These are phyloP conservation scores for Colletotrichum coccodes DNA, from an alignment of 2,329 filamentous ascomycete genomes.

Conservation along the genomic window DNA sequence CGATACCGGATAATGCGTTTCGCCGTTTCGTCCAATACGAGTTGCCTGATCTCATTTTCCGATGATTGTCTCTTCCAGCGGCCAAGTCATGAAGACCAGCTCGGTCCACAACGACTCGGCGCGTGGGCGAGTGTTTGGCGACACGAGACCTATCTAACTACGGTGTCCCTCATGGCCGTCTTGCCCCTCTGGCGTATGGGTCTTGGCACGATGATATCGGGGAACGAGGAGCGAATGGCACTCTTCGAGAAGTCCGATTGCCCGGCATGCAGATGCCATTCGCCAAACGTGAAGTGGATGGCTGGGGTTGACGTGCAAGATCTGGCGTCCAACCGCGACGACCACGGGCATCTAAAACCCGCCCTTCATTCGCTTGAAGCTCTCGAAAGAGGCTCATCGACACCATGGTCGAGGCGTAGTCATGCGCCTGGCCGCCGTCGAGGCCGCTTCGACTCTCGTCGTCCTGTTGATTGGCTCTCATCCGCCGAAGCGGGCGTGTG, in stretches of 20 bases:
- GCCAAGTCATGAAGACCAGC: background rate
- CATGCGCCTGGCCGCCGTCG: background rate
- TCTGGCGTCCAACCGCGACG: slow-evolving; percentile 31
- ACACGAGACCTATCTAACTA: background rate
- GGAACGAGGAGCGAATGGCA: background rate
- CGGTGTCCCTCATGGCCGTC: background rate
- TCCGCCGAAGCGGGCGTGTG: slow-evolving; percentile 32
- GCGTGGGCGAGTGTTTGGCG: background rate
- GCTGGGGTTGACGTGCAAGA: background rate
- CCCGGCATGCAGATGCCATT: background rate
- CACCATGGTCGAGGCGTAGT: background rate
- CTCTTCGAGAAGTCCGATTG: background rate
- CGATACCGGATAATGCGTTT: background rate
- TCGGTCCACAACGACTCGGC: background rate
- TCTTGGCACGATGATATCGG: background rate
- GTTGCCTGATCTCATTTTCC: background rate
- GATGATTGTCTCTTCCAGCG: background rate
- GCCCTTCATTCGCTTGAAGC: slow-evolving; percentile 3
- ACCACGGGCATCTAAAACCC: slow-evolving; percentile 27
- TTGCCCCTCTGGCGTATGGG: background rate
- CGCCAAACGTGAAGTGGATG: background rate
- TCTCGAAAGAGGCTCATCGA: background rate
- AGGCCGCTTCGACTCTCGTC: background rate
- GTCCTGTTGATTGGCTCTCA: slow-evolving; percentile 21
- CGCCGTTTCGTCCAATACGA: background rate